Evolutionary conservation across 1,139 yeast genomes (phyloP).

Genomic region (Yamadazyma conglobata): DNA sequence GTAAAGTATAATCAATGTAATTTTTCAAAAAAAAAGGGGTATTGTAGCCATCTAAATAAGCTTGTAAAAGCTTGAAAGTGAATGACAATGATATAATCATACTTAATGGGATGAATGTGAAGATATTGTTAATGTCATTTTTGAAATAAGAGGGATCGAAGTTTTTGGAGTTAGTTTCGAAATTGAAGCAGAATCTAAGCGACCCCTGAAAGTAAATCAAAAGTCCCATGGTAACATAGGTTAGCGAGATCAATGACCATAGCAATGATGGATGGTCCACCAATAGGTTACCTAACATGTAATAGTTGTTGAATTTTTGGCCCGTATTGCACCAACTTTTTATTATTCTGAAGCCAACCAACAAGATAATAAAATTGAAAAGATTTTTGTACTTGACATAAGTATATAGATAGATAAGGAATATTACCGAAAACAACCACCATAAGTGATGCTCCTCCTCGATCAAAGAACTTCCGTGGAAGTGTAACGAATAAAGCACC

Average conservation of each 20-base stretch:
- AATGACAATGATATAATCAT: constrained; percentile 39
- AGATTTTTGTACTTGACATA: constrained; percentile 9
- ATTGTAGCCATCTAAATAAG: constrained; percentile 49
- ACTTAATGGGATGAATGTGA: constrained; percentile 39
- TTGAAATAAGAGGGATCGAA: constrained; percentile 11
- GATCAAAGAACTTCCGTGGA: constrained; percentile 88
- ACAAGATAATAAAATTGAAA: constrained; percentile 23
- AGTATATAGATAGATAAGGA: constrained; percentile 8
- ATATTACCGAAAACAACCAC: constrained; percentile 70
- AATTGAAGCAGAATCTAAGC: constrained; percentile 15
- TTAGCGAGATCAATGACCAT: constrained; percentile 48
- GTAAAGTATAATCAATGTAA: constrained; percentile 30
- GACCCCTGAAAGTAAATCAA: constrained; percentile 29
- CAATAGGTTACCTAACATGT: constrained; percentile 47
- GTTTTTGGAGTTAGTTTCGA: constrained; percentile 7
- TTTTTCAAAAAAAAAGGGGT: constrained; percentile 38
- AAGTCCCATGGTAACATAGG: constrained; percentile 30
- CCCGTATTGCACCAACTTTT: constrained; percentile 91
- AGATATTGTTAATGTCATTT: constrained; percentile 17
- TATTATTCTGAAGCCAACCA: constrained; percentile 53
- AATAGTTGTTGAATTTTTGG: constrained; percentile 59
- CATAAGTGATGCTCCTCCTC: constrained; percentile 97
- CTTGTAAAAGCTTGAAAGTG: constrained; percentile 58
- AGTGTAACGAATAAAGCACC: constrained; percentile 49
- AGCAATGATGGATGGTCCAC: constrained; percentile 28